Evolutionary conservation across 371 early-diverging fungal species (phyloP).

Genomic region (Mucor sp.): DNA sequence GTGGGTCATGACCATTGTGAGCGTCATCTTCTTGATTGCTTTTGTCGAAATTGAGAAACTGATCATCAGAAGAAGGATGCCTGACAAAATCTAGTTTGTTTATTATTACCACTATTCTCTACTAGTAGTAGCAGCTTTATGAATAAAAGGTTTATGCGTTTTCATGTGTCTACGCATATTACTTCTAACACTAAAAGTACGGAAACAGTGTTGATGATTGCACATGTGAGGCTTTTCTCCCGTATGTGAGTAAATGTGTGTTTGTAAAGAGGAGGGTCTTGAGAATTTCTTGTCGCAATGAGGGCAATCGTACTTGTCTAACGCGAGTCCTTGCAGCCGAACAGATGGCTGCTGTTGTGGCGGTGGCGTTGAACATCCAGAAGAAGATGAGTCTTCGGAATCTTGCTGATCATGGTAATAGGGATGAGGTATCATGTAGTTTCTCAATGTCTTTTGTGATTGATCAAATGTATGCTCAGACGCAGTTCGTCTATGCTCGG

Average conservation of each 20-base stretch:
- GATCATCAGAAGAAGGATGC: conserved; percentile 37
- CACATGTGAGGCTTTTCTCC: conserved; percentile 75
- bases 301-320: conserved; percentile 56
- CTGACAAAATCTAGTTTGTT: background rate
- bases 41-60: conserved; percentile 75
- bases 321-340: background rate
- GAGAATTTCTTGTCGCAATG: conserved; percentile 68
- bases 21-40: conserved; percentile 65
- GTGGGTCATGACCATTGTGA: conserved; percentile 77
- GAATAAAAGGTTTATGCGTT: background rate
- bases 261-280: conserved; percentile 69
- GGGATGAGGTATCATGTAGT: background rate
- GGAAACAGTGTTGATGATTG: background rate
- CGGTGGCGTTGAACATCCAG: background rate
- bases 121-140: background rate
- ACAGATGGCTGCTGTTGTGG: background rate
- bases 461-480: background rate
- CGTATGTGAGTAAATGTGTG: conserved; percentile 73
- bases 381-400: background rate
- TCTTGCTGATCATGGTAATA: background rate
- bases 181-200: background rate
- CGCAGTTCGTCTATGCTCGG: background rate
- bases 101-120: background rate
- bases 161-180: background rate
- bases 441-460: background rate